These are phyloP conservation scores for Pyrrhoderma noxium DNA, from an alignment of 1,284 basidiomycete species.

Conservation along the genomic window DNA sequence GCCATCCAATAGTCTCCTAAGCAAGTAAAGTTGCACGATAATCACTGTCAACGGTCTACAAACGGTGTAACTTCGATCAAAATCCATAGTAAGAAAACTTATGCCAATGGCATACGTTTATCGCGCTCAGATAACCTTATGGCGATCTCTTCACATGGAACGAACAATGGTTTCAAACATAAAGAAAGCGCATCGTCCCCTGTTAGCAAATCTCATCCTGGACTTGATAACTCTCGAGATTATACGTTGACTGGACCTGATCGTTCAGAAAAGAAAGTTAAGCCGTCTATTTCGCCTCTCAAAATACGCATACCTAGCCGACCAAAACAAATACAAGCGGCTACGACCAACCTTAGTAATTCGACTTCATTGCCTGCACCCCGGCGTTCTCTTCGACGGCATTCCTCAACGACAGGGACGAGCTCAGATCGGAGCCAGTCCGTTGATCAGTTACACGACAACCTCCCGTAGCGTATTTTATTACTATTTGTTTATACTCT, in stretches of 20 bases:
- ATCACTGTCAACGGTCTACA: neutral
- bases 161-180: neutral
- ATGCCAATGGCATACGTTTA: neutral
- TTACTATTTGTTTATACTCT: neutral
- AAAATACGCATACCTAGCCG: constrained; percentile 18
- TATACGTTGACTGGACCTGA: neutral
- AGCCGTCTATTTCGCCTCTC: constrained; percentile 7
- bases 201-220: neutral
- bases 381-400: constrained; percentile 10
- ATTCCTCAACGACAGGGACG: constrained; percentile 1
- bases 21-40: neutral
- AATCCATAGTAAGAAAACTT: neutral
- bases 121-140: neutral
- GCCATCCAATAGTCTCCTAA: constrained; percentile 1
- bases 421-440: constrained; percentile 6
- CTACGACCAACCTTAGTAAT: neutral
- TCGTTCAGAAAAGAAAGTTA: neutral
- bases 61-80: neutral
- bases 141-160: neutral
- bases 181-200: neutral
- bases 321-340: constrained; percentile 3
- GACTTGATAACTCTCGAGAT: neutral
- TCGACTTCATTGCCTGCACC: neutral
- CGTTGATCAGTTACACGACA: constrained; percentile 1
- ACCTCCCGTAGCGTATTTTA: neutral